Base-by-base conservation (phyloP, 2,329 filamentous ascomycete genomes). In the Colletotrichum sp. region DNA sequence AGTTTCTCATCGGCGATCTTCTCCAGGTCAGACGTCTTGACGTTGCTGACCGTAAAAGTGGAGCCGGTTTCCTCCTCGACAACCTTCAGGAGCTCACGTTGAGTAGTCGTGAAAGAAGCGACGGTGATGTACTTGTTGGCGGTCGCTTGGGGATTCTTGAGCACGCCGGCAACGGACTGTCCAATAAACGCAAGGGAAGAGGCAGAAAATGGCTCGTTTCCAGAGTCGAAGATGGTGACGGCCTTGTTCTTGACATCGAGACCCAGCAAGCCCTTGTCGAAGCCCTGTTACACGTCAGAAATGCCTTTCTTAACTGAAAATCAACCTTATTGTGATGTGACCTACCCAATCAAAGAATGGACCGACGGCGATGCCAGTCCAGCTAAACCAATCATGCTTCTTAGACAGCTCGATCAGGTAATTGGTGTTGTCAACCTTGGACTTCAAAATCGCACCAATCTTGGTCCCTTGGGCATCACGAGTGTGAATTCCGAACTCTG, bases 321-420 rank as follows among this genome's bases (percentile, higher is more conserved):
- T 10, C n/a, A 4, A 52, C 10, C 9, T 30, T 3, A 2, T 24
- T 9, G 3, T 28, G 24, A 59, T 26, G 3, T 18, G 0, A 79
- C 83, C 30, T 80, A 88, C 87, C 90, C 89, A 91, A 79, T 94
- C 92, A 80, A 94, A 92, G 82, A 94, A 91, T 3, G 89, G 84
- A 0, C 92, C 91, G 10, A 85, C 89, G 5, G 91, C 88, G 16
- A 94, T 81, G 3, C 86, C 89, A 2, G 90, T 93, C 92, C 92
- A 94, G 34, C 85, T 88, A 77, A 94, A 89, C 62, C 68, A 77
- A 16, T 72, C 71, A 34, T 79, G 70, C 72, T 78, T 75, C 52
- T 75, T 34, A 4, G 77, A 70, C 6, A 78, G 57, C 52, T 78
- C 72, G 15, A 69, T 74, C 13, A 80, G 32, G 13, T 78, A 74